A percentile compares a stretch with the other conserved stretches of the same genome.
Conservation (phyloP, 2,329 filamentous ascomycete genomes). For the Xylariales sp. region DNA sequence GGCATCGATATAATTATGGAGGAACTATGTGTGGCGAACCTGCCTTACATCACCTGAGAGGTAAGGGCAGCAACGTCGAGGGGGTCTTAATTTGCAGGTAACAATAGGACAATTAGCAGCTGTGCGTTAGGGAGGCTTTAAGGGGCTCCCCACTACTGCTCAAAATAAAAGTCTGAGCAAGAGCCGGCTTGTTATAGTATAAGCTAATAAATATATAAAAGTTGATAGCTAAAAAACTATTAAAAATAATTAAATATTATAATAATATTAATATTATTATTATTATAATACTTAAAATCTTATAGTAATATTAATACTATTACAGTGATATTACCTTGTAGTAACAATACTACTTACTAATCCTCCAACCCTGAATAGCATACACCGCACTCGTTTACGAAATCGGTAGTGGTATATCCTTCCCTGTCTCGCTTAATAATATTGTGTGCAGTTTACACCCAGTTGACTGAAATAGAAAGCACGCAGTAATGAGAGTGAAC, state of each 20-base stretch:
- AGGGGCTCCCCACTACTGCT: neutral
- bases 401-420: neutral
- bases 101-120: neutral
- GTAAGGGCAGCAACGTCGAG: constrained; percentile 6
- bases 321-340: too few relatives aligned
- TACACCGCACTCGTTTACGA: neutral
- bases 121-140: constrained; percentile 12
- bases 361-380: neutral
- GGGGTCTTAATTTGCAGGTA: constrained; percentile 12
- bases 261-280: too few relatives aligned
- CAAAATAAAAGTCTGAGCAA: too few relatives aligned
- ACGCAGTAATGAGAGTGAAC: neutral
- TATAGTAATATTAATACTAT: too few relatives aligned
- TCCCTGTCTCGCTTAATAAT: neutral
- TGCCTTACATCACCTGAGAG: constrained; percentile 13
- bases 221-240: too few relatives aligned
- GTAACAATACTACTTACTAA: too few relatives aligned
- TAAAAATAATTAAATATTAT: too few relatives aligned
- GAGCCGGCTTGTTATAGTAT: too few relatives aligned
- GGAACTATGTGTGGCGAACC: neutral
- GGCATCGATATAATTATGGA: too few relatives aligned
- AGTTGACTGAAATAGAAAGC: neutral
- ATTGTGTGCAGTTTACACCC: neutral
- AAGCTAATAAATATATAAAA: too few relatives aligned
- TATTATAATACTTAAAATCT: too few relatives aligned